phyloP scores from a whole-genome alignment of 2,329 filamentous ascomycete species.

The Aciculosporium take region DNA sequence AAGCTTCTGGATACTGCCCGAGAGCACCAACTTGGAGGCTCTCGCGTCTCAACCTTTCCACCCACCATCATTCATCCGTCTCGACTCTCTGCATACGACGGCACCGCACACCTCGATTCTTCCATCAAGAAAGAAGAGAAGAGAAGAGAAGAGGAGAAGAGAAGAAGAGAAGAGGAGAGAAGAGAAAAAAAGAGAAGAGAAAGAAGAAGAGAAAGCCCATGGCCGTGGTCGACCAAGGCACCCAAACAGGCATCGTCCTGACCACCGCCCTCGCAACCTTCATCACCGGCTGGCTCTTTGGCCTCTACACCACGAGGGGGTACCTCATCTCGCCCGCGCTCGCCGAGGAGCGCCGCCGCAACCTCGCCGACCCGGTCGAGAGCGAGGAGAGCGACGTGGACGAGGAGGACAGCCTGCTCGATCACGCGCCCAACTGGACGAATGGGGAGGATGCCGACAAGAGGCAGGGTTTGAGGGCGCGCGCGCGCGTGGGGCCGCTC shows the following conservation, averaged over 20 bases:
- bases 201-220: too few relatives aligned
- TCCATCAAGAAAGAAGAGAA: too few relatives aligned
- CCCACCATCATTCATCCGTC: too few relatives aligned
- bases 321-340: constrained; percentile 45
- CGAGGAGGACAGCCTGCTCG: constrained; percentile 42
- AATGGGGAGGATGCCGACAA: constrained; percentile 46
- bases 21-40: too few relatives aligned
- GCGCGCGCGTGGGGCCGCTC: constrained; percentile 15
- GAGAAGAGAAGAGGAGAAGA: too few relatives aligned
- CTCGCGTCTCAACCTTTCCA: too few relatives aligned
- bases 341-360: constrained; percentile 40
- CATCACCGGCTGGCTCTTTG: constrained; percentile 67
- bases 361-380: constrained; percentile 46
- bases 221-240: constrained; percentile 8
- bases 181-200: too few relatives aligned
- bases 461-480: constrained; percentile 34
- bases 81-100: too few relatives aligned
- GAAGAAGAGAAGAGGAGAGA: too few relatives aligned
- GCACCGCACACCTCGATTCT: too few relatives aligned
- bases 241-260: constrained; percentile 46
- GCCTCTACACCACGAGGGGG: constrained; percentile 53
- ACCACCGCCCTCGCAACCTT: constrained; percentile 62
- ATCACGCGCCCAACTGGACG: constrained; percentile 54
- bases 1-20: too few relatives aligned
- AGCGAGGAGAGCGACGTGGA: constrained; percentile 56